Evolutionary conservation across 2,329 filamentous ascomycete species (phyloP).

Genomic region (Metarhizium guizhouense): DNA sequence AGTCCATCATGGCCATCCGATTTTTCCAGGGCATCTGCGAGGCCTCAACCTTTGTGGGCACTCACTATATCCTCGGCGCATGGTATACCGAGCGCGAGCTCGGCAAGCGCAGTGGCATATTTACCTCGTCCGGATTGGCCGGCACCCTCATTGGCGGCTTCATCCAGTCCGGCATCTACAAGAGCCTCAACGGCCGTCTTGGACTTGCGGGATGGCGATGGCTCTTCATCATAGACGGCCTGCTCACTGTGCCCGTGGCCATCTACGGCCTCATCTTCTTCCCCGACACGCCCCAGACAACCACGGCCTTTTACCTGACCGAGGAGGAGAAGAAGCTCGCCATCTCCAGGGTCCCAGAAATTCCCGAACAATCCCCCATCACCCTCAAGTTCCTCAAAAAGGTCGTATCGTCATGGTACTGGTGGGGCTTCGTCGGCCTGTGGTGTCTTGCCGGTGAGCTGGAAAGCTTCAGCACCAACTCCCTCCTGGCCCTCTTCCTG

Average conservation of each 20-base stretch:
- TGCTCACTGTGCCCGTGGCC: slow-evolving; percentile 29
- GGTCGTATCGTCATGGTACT: slow-evolving; percentile 52
- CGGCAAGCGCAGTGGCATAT: slow-evolving; percentile 54
- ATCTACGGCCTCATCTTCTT: slow-evolving; percentile 26
- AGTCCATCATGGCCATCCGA: slow-evolving; percentile 28
- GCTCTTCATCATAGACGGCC: slow-evolving; percentile 64
- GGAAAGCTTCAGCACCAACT: slow-evolving; percentile 60
- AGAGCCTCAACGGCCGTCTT: slow-evolving; percentile 28
- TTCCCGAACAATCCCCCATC: slow-evolving; percentile 32
- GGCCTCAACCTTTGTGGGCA: slow-evolving; percentile 30
- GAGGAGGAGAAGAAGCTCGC: slow-evolving; percentile 37
- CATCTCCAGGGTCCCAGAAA: slow-evolving; percentile 27
- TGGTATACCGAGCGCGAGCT: slow-evolving; percentile 55
- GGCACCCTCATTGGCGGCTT: slow-evolving; percentile 45
- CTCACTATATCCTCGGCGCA: slow-evolving; percentile 34
- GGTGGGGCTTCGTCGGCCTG: slow-evolving; percentile 56
- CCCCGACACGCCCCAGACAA: slow-evolving; percentile 35
- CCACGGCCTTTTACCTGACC: slow-evolving; percentile 32
- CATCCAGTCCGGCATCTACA: slow-evolving; percentile 54
- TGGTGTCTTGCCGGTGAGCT: slow-evolving; percentile 66
- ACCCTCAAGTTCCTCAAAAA: slow-evolving; percentile 41
- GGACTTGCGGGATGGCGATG: slow-evolving; percentile 59
- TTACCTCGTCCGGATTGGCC: slow-evolving; percentile 50
- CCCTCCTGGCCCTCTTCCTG: slow-evolving; percentile 42
- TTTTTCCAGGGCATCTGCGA: slow-evolving; percentile 31